Evolutionary conservation across 2,329 filamentous ascomycete species (phyloP), one percentile per base, ranked within the genome.

Genomic region (Xylaria arbuscula): DNA sequence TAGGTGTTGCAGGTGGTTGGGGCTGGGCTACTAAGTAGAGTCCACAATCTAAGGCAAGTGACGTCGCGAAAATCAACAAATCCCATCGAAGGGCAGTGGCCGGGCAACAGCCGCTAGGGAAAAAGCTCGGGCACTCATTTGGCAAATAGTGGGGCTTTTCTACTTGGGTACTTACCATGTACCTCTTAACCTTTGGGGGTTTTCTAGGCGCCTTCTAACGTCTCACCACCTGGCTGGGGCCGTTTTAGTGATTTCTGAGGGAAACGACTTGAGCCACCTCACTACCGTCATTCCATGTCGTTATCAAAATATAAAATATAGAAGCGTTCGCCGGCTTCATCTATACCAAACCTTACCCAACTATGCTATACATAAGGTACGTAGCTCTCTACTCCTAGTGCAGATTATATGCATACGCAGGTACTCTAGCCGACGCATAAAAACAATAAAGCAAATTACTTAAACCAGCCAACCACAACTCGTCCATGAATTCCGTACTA

Each of bases 51-150:
- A 19, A 47, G 53, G 45, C 60, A 34, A 64, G 64, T 75, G 73
- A 77, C 74, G 74, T 74, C 72, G 73, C 38, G 11, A 74, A 73
- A 74, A 72, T 77, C 75, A 77, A 77, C 69, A 77, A 73, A 72
- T 65, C 34, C 24, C n/a, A 15, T 24, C 19, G 24, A 47, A 38
- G 19, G 24, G 47, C 50, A 61, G 57, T 74, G 72, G 70, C 75
- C 73, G 45, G 72, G 75, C 74, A 77, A 77, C 75, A 50, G 24
- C 40, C 36, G 48, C 60, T 56, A 67, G 53, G 48, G 17, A 56
- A 51, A n/a, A 62, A 48, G 13, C 47, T 55, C 48, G 40, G 65
- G 53, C 62, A 32, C 60, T 68, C 45, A 62, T 34, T 54, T 38
- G 36, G 32, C 28, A 22, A 55, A 34, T 34, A 54, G 64, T 70